These are phyloP conservation scores for Cystoisospora suis DNA, from an alignment of 169 alveolate species.

Conservation along the genomic window DNA sequence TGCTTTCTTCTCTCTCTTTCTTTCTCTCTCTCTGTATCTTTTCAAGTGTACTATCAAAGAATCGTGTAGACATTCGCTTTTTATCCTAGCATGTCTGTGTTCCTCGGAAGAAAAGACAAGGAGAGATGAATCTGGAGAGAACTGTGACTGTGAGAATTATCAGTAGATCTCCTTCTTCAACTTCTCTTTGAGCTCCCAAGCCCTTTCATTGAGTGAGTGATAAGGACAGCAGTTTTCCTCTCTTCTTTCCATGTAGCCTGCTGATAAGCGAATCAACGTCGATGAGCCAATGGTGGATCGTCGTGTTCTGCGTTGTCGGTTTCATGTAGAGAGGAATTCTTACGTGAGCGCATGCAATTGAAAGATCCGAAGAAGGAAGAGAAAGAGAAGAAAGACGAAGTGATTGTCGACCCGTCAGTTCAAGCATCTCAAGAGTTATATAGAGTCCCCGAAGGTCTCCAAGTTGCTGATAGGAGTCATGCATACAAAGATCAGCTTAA, in stretches of 20 bases:
- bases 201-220: too few relatives aligned
- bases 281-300: too few relatives aligned
- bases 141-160: too few relatives aligned
- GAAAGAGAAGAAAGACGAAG: background rate
- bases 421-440: background rate
- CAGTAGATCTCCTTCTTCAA: too few relatives aligned
- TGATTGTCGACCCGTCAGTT: too few relatives aligned
- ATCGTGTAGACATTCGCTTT: too few relatives aligned
- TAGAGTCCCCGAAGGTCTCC: slow-evolving; percentile 1
- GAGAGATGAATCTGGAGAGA: too few relatives aligned
- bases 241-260: background rate
- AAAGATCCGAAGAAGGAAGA: background rate
- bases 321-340: background rate
- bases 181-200: too few relatives aligned
- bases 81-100: too few relatives aligned
- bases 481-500: slow-evolving; percentile 62
- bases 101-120: too few relatives aligned
- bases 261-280: too few relatives aligned
- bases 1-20: background rate
- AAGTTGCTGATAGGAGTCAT: slow-evolving; percentile 46
- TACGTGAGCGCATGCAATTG: slow-evolving; percentile 43
- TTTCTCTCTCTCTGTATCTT: background rate
- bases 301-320: background rate
- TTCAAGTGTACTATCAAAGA: too few relatives aligned
- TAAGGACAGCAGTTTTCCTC: background rate